phyloP scores from a whole-genome alignment of 1,284 basidiomycete species.

The Fomitopsis palustris region DNA sequence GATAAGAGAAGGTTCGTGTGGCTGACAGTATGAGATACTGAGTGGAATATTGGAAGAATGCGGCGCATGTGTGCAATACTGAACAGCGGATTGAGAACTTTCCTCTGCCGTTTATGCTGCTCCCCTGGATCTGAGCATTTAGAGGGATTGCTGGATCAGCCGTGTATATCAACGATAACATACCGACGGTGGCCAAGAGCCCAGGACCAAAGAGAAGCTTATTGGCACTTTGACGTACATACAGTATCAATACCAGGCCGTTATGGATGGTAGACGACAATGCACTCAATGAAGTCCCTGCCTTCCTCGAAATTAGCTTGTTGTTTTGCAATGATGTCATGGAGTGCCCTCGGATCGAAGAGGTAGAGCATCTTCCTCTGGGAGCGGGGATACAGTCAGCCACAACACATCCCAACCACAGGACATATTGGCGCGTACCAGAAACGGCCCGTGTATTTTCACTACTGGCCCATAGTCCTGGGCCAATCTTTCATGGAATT shows the following conservation, averaged over 20 bases:
- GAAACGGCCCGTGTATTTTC: conserved; percentile 16
- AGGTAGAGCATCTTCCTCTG: conserved; percentile 15
- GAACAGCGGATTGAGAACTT: conserved; percentile 23
- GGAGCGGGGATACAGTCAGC: not conserved
- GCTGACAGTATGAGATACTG: conserved; percentile 7
- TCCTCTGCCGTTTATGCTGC: conserved; percentile 15
- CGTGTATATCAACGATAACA: not conserved
- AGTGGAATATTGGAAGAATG: conserved; percentile 20
- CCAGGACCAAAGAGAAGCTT: conserved; percentile 14
- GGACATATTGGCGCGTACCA: conserved; percentile 8
- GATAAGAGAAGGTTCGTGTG: not conserved
- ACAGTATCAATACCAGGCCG: not conserved
- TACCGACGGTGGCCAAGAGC: conserved; percentile 14
- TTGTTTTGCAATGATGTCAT: conserved; percentile 39
- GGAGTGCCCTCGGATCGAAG: conserved; percentile 32
- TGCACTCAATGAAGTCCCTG: conserved; percentile 16
- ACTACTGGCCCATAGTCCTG: conserved; percentile 20
- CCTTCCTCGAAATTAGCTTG: conserved; percentile 32
- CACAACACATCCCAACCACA: not conserved
- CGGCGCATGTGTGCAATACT: conserved; percentile 18
- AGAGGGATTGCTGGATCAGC: too few relatives aligned
- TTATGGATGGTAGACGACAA: not conserved
- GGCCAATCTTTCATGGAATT: conserved; percentile 16
- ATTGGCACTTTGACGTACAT: conserved; percentile 1
- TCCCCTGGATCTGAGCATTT: conserved; percentile 10